These are phyloP conservation scores for Globisporangium cylindrosporum DNA, from an alignment of 352 stramenopile species.

Conservation along the genomic window DNA sequence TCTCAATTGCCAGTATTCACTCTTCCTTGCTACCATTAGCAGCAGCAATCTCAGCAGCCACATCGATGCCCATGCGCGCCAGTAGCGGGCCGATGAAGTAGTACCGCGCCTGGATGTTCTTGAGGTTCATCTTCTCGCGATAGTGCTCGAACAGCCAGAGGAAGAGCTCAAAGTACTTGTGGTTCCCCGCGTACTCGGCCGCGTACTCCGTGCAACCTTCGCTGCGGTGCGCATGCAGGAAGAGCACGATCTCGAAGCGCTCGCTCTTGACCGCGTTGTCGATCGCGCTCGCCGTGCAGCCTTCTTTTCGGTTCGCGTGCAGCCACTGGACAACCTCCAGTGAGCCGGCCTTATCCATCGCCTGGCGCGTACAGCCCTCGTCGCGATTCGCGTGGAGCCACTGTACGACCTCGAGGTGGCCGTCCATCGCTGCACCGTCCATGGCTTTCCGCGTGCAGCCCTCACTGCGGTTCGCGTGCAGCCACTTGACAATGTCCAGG, in stretches of 20 bases:
- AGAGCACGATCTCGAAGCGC: slow-evolving; percentile 11
- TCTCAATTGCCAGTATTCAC: not conserved
- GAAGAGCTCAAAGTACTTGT: slow-evolving; percentile 17
- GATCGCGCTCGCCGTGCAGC: slow-evolving; percentile 15
- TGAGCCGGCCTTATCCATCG: slow-evolving; percentile 15
- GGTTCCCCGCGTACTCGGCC: slow-evolving; percentile 14
- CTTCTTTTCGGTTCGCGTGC: slow-evolving; percentile 17
- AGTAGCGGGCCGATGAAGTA: slow-evolving; percentile 14
- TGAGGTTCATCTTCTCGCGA: slow-evolving; percentile 12
- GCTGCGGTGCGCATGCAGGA: slow-evolving; percentile 5
- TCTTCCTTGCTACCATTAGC: not conserved
- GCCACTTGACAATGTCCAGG: slow-evolving; percentile 11
- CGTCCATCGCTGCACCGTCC: slow-evolving; percentile 19
- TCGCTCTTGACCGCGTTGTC: slow-evolving; percentile 15
- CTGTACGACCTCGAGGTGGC: slow-evolving; percentile 25
- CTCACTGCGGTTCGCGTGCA: slow-evolving; percentile 5
- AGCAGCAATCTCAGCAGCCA: not conserved
- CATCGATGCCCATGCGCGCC: slow-evolving; percentile 2
- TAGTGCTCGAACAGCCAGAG: slow-evolving; percentile 13
- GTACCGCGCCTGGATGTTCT: slow-evolving; percentile 18
- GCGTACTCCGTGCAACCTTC: slow-evolving; percentile 15
- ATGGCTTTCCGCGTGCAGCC: slow-evolving; percentile 14
- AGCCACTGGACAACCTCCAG: slow-evolving; percentile 18
- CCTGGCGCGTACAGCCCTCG: slow-evolving; percentile 24
- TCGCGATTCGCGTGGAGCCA: slow-evolving; percentile 31